Conservation (phyloP, 2,329 filamentous ascomycete species). For the Claviceps sp. region DNA sequence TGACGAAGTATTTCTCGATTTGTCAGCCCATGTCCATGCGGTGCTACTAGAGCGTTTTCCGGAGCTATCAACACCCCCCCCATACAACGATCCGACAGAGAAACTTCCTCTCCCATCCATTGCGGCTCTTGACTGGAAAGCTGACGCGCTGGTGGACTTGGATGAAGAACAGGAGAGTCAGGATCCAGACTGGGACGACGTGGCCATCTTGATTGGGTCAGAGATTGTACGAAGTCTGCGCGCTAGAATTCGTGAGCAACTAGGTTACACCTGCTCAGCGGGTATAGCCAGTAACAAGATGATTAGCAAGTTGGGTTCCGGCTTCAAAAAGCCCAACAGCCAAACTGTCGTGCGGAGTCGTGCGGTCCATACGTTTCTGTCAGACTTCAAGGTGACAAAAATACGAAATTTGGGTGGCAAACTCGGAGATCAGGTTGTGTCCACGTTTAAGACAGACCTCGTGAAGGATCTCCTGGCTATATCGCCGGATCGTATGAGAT, state of each 20-base stretch:
- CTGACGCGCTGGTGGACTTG: slow-evolving; percentile 70
- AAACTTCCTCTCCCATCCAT: slow-evolving; percentile 54
- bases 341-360: slow-evolving; percentile 90
- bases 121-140: slow-evolving; percentile 68
- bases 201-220: slow-evolving; percentile 72
- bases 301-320: slow-evolving; percentile 85
- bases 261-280: slow-evolving; percentile 85
- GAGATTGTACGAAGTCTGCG: slow-evolving; percentile 76
- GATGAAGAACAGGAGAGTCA: slow-evolving; percentile 62
- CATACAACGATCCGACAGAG: slow-evolving; percentile 60
- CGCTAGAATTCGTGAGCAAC: slow-evolving; percentile 48
- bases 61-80: slow-evolving; percentile 50
- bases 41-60: slow-evolving; percentile 65
- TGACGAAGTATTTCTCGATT: slow-evolving; percentile 89
- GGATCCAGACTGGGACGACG: slow-evolving; percentile 93
- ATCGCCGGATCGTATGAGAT: slow-evolving; percentile 61
- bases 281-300: slow-evolving; percentile 89
- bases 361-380: slow-evolving; percentile 66
- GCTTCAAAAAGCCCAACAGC: slow-evolving; percentile 81
- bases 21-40: slow-evolving; percentile 71
- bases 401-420: slow-evolving; percentile 93
- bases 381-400: slow-evolving; percentile 83
- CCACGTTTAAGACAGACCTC: slow-evolving; percentile 68
- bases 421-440: slow-evolving; percentile 72
- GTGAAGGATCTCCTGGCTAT: slow-evolving; percentile 63